These are phyloP conservation scores for Jamesozyma gamospora DNA, from an alignment of 805 yeast species.

Conservation along the genomic window DNA sequence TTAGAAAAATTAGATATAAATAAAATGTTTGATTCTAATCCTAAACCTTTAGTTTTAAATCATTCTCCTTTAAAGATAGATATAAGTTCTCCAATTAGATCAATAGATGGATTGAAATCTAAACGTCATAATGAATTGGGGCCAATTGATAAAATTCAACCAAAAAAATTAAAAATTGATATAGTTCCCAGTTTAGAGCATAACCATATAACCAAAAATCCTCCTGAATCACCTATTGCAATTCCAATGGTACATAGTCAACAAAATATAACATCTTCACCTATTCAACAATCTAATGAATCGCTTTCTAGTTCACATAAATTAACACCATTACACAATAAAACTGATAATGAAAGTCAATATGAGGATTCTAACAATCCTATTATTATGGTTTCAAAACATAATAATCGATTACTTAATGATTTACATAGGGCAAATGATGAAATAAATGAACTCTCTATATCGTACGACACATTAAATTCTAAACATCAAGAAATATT, in stretches of 20 bases:
- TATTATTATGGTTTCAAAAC: constrained; percentile 9
- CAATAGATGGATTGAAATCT: background rate
- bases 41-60: constrained; percentile 6
- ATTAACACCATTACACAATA: constrained; percentile 16
- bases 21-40: constrained; percentile 9
- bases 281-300: background rate
- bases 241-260: constrained; percentile 20
- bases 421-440: constrained; percentile 15
- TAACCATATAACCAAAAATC: background rate
- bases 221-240: constrained; percentile 16
- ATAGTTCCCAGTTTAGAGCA: constrained; percentile 12
- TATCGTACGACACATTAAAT: constrained; percentile 9
- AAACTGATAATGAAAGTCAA: background rate
- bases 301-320: constrained; percentile 9
- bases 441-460: constrained; percentile 11
- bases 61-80: constrained; percentile 19
- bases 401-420: constrained; percentile 17
- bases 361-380: constrained; percentile 4
- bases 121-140: background rate
- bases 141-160: background rate
- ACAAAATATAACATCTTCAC: constrained; percentile 2
- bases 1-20: constrained; percentile 18
- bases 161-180: constrained; percentile 14
- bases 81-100: constrained; percentile 12
- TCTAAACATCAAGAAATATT: constrained; percentile 6